These are phyloP conservation scores for Epichloe bromicola DNA, from an alignment of 2,329 filamentous ascomycete species.

Conservation along the genomic window DNA sequence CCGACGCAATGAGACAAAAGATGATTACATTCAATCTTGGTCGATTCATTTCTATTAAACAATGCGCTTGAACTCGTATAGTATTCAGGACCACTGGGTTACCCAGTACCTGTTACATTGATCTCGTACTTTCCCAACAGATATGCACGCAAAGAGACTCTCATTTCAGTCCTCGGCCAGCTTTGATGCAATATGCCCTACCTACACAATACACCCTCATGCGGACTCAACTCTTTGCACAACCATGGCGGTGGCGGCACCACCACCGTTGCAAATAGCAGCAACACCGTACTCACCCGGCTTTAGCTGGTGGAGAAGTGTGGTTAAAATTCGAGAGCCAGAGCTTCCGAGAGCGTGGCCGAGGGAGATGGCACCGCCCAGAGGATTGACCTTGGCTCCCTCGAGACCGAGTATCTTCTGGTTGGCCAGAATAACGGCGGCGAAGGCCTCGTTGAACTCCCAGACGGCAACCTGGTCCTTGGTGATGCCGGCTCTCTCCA, in stretches of 20 bases:
- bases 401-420: slow-evolving; percentile 80
- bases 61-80: background rate
- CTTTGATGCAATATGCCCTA: background rate
- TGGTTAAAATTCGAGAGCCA: slow-evolving; percentile 80
- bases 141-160: background rate
- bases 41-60: background rate
- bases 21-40: background rate
- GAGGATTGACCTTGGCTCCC: slow-evolving; percentile 67
- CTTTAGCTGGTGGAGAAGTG: slow-evolving; percentile 80
- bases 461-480: slow-evolving; percentile 87
- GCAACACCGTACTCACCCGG: slow-evolving; percentile 89
- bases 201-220: slow-evolving; percentile 13
- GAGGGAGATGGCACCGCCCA: slow-evolving; percentile 83
- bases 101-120: background rate
- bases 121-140: background rate
- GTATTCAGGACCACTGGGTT: background rate
- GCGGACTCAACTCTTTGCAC: slow-evolving; percentile 66
- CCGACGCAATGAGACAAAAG: background rate
- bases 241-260: slow-evolving; percentile 80
- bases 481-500: slow-evolving; percentile 78
- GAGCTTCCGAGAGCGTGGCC: slow-evolving; percentile 91
- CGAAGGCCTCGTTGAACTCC: slow-evolving; percentile 99
- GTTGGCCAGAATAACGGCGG: slow-evolving; percentile 88
- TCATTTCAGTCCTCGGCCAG: background rate
- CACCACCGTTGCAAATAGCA: slow-evolving; percentile 93